These are phyloP conservation scores for Sporothrix sp. DNA, from an alignment of 2,329 filamentous ascomycete species.

Conservation along the genomic window DNA sequence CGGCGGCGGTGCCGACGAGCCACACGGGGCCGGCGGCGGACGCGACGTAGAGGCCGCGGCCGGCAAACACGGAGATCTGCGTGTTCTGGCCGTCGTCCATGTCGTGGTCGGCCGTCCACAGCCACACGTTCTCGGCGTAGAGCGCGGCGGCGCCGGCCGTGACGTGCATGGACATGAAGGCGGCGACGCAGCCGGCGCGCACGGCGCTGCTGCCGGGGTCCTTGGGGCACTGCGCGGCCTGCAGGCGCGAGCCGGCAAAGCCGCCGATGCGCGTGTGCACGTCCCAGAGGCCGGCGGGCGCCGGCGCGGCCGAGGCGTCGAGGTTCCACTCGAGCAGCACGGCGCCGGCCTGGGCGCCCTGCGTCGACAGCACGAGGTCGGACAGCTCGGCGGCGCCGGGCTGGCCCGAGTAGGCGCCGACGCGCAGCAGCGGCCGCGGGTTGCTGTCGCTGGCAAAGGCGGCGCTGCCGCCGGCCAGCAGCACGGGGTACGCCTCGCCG, in stretches of 20 bases:
- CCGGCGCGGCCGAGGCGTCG: slow-evolving; percentile 36
- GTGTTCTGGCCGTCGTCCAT: slow-evolving; percentile 11
- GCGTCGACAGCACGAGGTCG: slow-evolving; percentile 62
- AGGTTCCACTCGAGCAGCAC: slow-evolving; percentile 66
- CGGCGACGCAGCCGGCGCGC: slow-evolving; percentile 48
- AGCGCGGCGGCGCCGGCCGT: slow-evolving; percentile 33
- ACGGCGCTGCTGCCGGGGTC: slow-evolving; percentile 33
- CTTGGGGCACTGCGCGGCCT: slow-evolving; percentile 48
- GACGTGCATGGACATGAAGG: slow-evolving; percentile 42
- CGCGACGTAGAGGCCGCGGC: slow-evolving; percentile 9
- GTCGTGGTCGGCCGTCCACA: slow-evolving; percentile 56
- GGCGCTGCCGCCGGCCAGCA: slow-evolving; percentile 29
- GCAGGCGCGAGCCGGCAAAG: slow-evolving; percentile 55
- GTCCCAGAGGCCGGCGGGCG: slow-evolving; percentile 27
- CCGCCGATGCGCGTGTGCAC: slow-evolving; percentile 66
- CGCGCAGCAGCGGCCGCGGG: slow-evolving; percentile 54
- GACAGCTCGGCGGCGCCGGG: slow-evolving; percentile 56
- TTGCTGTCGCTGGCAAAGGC: slow-evolving; percentile 48
- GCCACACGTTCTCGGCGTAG: slow-evolving; percentile 45
- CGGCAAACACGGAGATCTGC: slow-evolving; percentile 10
- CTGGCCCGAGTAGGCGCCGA: slow-evolving; percentile 48
- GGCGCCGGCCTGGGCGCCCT: slow-evolving; percentile 56
- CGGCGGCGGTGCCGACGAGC: slow-evolving; percentile 55
- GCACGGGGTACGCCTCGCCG: slow-evolving; percentile 39
- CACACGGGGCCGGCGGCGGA: slow-evolving; percentile 34